Evolutionary conservation across 2,329 filamentous ascomycete species (phyloP).

Genomic region (Macrophomina tecta): DNA sequence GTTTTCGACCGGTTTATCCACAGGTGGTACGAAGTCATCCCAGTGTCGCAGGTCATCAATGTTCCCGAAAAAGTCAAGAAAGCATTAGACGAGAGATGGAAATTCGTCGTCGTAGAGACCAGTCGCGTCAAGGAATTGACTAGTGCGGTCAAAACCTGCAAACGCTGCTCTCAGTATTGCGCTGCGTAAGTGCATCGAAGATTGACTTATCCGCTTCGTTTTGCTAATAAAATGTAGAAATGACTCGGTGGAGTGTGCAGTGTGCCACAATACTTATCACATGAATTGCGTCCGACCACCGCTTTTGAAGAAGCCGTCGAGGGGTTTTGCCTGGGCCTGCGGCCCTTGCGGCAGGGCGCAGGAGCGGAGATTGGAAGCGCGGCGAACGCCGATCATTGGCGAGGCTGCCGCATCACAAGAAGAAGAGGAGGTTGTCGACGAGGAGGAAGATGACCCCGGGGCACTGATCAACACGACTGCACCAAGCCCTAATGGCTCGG

Average conservation of each 20-base stretch:
- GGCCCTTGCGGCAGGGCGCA: conserved; percentile 95
- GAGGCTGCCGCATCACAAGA: conserved; percentile 60
- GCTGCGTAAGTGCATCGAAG: conserved; percentile 71
- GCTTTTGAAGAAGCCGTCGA: conserved; percentile 91
- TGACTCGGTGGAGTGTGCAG: conserved; percentile 96
- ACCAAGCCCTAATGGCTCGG: conserved; percentile 52
- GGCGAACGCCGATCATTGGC: conserved; percentile 78
- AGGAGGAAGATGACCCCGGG: conserved; percentile 70
- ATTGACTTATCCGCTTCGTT: too few relatives aligned
- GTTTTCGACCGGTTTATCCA: conserved; percentile 98
- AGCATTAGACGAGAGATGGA: conserved; percentile 95
- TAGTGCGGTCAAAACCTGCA: conserved; percentile 94
- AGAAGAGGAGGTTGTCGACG: conserved; percentile 68
- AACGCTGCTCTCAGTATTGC: conserved; percentile 88
- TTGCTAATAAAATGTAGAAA: conserved; percentile 60
- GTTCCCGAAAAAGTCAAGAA: conserved; percentile 95
- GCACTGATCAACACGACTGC: conserved; percentile 52
- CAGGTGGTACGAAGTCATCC: conserved; percentile 96
- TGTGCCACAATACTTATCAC: conserved; percentile 94
- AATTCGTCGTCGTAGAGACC: conserved; percentile 92
- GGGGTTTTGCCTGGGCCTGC: conserved; percentile 98
- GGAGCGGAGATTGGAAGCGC: conserved; percentile 87
- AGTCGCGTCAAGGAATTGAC: conserved; percentile 94
- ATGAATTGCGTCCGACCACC: conserved; percentile 97
- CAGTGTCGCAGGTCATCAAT: conserved; percentile 90